Evolutionary conservation across 805 yeast species (phyloP), one percentile per base, ranked within the genome.

Genomic region (Kluyveromyces siamensis): DNA sequence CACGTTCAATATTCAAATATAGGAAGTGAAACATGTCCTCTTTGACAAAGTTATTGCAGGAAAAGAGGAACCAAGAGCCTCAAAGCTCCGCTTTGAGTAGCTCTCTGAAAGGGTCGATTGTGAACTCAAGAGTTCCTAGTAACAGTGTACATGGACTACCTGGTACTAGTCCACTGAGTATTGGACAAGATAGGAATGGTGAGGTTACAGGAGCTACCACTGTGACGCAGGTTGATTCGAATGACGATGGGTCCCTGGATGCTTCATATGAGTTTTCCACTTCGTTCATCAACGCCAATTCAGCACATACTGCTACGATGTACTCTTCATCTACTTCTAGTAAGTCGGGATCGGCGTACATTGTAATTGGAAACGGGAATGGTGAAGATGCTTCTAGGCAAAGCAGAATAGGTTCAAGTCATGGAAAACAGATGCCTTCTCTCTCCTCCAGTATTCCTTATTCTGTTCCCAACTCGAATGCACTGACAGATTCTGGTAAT

Each of bases 401-500:
- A 30, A 40, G 48, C 33, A 51, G 39, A 21, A 48, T 47, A 17
- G 51, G 48, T 33, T 40, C 52, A 45, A 60, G 48, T 42, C 47
- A 27, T 38, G 52, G 48, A 40, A 52, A 46, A 51, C 57, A 52
- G 19, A 46, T 57, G 30, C 79, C 55, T 52, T 83, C 70, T 46
- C 69, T 83, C 54, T 77, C 85, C 6, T 70, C 79, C 21, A 72
- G 79, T 38, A 83, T 83, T 45, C 89, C 89, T 1, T 83, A 83
- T 62, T 73, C 83, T 8, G 87, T 81, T 1, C 89, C 89, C 1
- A 86, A 86, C 21, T 83, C 85, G 8, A 73, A 65, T 48, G 61
- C 57, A 65, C 59, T 58, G 53, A 52, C 45, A 43, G 51, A 48
- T 40, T 14, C 67, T 42, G 53, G 55, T 13, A 55, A 52, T 37